These are phyloP conservation scores for Orbilia quercus DNA, from an alignment of 2,329 filamentous ascomycete species.

Conservation along the genomic window DNA sequence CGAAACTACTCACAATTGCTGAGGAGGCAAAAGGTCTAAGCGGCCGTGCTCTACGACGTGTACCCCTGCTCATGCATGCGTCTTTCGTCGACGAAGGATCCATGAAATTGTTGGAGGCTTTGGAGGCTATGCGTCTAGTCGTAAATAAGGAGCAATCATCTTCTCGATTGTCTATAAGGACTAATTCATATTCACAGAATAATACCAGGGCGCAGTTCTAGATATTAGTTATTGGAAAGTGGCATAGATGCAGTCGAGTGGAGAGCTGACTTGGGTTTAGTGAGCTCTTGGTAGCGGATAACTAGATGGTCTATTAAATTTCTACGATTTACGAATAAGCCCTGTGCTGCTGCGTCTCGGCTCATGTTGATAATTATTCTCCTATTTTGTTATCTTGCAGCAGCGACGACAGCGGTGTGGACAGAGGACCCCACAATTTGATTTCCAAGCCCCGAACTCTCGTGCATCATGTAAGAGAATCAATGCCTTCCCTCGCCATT, in stretches of 20 bases:
- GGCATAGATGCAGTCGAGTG: not conserved
- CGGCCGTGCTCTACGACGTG: conserved; percentile 58
- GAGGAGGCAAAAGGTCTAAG: conserved; percentile 56
- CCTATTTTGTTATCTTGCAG: conserved; percentile 32
- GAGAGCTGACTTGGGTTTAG: conserved; percentile 3
- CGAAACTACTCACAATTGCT: conserved; percentile 57
- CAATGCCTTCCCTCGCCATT: not conserved
- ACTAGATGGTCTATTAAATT: not conserved
- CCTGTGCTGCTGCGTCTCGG: conserved; percentile 8
- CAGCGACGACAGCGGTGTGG: too few relatives aligned
- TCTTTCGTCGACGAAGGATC: conserved; percentile 32
- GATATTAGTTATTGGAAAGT: conserved; percentile 6
- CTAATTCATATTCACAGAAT: not conserved
- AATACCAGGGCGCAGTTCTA: conserved; percentile 4
- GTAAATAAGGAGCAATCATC: conserved; percentile 29
- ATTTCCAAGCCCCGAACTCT: not conserved
- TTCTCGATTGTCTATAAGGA: conserved; percentile 17
- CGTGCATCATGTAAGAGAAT: conserved; percentile 15
- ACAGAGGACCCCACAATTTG: conserved; percentile 7
- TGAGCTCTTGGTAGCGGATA: conserved; percentile 29
- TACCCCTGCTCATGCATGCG: conserved; percentile 60
- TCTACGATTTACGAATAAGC: conserved; percentile 2
- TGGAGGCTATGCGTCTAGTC: conserved; percentile 42
- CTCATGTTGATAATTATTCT: conserved; percentile 24
- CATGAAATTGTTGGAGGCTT: conserved; percentile 42